Conservation (phyloP, 306 rosid species). For the Carpinus viminea region DNA sequence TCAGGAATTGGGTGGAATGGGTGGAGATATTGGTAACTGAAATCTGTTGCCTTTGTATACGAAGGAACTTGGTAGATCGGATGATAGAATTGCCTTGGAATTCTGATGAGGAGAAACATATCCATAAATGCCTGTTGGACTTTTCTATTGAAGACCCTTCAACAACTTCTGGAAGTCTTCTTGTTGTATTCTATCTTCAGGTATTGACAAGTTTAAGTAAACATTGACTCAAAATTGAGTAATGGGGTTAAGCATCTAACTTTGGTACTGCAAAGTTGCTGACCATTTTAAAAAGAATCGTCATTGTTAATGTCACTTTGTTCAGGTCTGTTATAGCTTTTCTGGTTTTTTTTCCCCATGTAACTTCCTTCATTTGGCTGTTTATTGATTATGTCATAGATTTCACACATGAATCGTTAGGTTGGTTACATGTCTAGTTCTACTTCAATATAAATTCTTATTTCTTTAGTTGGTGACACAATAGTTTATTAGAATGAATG, state of each 20-base stretch:
- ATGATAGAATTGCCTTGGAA: constrained; percentile 96
- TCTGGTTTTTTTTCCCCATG: too few species aligned
- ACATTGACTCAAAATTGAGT: constrained; percentile 5
- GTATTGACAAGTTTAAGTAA: constrained; percentile 38
- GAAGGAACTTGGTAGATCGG: constrained; percentile 86
- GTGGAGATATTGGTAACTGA: constrained; percentile 86
- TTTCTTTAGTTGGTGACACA: too few species aligned
- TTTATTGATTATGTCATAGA: too few species aligned
- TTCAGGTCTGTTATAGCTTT: background rate
- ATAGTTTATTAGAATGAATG: too few species aligned
- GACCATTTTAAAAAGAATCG: background rate
- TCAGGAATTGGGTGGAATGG: constrained; percentile 66
- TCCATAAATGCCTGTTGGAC: constrained; percentile 82
- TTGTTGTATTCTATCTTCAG: constrained; percentile 92
- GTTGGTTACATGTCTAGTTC: too few species aligned
- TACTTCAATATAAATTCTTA: too few species aligned
- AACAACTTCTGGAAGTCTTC: constrained; percentile 81
- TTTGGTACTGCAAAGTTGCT: constrained; percentile 25
- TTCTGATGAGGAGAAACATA: constrained; percentile 84
- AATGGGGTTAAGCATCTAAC: constrained; percentile 12
- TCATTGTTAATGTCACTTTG: background rate
- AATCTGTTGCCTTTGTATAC: constrained; percentile 88
- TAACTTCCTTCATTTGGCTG: background rate
- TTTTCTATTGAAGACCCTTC: constrained; percentile 65
- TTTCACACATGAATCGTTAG: too few species aligned